A percentile compares a stretch with the other conserved stretches of the same genome.
These are phyloP conservation scores for Zopfia rhizophila DNA, from an alignment of 2,329 filamentous ascomycete species.

Conservation along the genomic window DNA sequence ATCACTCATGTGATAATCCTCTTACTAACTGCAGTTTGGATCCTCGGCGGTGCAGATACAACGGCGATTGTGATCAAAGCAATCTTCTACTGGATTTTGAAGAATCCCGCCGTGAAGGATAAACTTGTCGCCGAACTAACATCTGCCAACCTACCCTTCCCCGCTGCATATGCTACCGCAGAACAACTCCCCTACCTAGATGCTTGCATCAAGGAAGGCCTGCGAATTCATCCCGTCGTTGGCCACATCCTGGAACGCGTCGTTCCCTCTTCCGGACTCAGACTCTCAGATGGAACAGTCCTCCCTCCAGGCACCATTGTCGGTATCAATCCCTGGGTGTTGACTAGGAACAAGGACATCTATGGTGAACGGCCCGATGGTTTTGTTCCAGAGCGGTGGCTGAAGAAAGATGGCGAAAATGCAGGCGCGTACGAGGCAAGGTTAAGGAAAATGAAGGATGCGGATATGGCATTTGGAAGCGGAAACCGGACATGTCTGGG, in stretches of 20 bases:
- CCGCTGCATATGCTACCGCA: conserved; percentile 29
- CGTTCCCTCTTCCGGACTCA: conserved; percentile 34
- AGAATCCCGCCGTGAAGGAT: conserved; percentile 29
- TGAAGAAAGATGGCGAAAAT: conserved; percentile 25
- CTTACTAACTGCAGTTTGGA: conserved; percentile 20
- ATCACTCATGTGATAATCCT: neutral
- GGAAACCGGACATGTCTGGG: conserved; percentile 45
- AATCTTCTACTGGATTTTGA: conserved; percentile 37
- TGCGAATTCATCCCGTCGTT: conserved; percentile 56
- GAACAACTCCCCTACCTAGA: conserved; percentile 55
- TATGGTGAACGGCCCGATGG: conserved; percentile 31
- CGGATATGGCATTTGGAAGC: conserved; percentile 42
- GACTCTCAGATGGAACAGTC: conserved; percentile 31
- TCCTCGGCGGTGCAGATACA: conserved; percentile 46
- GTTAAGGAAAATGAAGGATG: conserved; percentile 45
- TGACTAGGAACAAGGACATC: conserved; percentile 31
- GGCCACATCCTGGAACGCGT: conserved; percentile 45
- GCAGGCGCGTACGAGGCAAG: conserved; percentile 28
- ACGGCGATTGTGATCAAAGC: conserved; percentile 38
- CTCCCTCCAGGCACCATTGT: conserved; percentile 45
- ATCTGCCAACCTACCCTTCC: conserved; percentile 26
- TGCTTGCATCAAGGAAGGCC: conserved; percentile 59
- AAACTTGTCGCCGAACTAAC: conserved; percentile 38
- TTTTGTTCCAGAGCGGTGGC: conserved; percentile 49
- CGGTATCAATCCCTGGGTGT: conserved; percentile 44